Conservation (phyloP, 345 rosid species). For the Melaleuca alternifolia region DNA sequence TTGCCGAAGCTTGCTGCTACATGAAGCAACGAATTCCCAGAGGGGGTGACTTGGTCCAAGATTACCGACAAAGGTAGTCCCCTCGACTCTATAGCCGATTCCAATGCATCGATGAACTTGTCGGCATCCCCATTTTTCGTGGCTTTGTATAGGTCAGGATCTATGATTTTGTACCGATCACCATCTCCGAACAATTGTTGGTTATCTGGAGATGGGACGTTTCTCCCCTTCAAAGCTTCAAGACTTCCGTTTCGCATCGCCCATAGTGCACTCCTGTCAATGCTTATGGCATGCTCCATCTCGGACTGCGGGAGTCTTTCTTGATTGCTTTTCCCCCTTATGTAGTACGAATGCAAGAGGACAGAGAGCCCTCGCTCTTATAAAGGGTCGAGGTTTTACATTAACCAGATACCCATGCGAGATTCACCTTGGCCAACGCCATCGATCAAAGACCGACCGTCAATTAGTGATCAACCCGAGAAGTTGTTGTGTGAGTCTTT, state of each 20-base stretch:
- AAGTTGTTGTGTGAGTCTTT: neutral
- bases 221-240: rapidly evolving
- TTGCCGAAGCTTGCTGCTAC: neutral
- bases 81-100: rapidly evolving
- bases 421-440: neutral
- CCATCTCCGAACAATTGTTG: neutral
- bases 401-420: neutral
- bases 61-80: neutral
- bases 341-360: neutral
- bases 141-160: neutral
- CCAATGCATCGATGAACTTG: rapidly evolving
- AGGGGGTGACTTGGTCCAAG: neutral
- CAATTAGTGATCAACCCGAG: neutral
- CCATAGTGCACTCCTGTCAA: rapidly evolving
- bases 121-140: rapidly evolving
- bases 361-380: neutral
- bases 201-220: neutral
- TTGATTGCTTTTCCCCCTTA: neutral
- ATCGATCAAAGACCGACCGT: rapidly evolving
- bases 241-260: neutral
- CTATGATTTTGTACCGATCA: neutral
- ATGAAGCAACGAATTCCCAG: neutral
- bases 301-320: rapidly evolving
- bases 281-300: rapidly evolving
- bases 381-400: neutral